These are phyloP conservation scores for Ogataea trehaloabstinens DNA, from an alignment of 805 yeast species.

Conservation along the genomic window DNA sequence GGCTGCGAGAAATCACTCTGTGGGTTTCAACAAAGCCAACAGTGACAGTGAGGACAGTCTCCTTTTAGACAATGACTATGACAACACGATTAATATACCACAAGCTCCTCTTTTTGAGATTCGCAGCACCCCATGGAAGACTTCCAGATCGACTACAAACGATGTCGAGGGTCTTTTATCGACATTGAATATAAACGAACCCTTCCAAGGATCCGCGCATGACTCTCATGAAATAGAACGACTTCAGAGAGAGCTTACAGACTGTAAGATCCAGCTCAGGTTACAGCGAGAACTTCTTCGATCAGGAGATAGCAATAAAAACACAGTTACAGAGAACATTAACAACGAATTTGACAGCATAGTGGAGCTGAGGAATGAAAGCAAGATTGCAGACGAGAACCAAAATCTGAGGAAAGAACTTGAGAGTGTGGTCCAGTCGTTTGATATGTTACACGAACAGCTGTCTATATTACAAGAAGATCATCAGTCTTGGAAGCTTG, in stretches of 20 bases:
- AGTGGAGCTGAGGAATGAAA: neutral
- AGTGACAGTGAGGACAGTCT: constrained; percentile 10
- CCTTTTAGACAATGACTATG: constrained; percentile 10
- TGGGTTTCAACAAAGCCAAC: neutral
- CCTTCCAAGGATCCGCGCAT: constrained; percentile 10
- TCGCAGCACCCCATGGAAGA: constrained; percentile 7
- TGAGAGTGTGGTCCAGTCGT: constrained; percentile 17
- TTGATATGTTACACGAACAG: constrained; percentile 17
- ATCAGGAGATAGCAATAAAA: constrained; percentile 19
- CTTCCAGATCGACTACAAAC: neutral
- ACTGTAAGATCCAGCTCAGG: constrained; percentile 33
- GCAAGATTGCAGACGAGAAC: constrained; percentile 3
- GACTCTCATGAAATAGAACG: constrained; percentile 23
- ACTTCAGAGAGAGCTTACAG: constrained; percentile 31
- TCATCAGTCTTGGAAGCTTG: constrained; percentile 14
- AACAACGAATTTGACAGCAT: constrained; percentile 11
- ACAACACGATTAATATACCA: constrained; percentile 17
- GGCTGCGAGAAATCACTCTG: neutral
- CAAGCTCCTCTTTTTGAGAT: constrained; percentile 16
- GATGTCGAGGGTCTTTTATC: neutral
- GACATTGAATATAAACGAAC: neutral
- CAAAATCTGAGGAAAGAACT: constrained; percentile 13
- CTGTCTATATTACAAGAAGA: constrained; percentile 16
- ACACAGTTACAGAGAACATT: constrained; percentile 14
- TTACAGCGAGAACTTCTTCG: constrained; percentile 30